These are phyloP conservation scores for Nemania diffusa DNA, from an alignment of 2,329 filamentous ascomycete species.

Conservation along the genomic window DNA sequence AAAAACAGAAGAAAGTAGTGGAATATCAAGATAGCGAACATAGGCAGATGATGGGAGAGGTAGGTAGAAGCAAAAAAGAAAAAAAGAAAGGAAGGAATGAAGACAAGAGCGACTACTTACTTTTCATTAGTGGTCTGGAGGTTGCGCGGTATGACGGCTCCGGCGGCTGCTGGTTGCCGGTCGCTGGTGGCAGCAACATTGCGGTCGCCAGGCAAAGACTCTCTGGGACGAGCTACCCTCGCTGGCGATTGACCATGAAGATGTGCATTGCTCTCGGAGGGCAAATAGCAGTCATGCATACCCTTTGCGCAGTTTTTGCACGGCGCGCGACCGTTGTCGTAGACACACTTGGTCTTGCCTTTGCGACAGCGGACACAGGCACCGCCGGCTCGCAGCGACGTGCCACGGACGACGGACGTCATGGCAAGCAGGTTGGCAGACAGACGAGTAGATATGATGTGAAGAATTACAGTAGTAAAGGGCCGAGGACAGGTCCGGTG, in stretches of 20 bases:
- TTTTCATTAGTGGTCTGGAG: slow-evolving; percentile 62
- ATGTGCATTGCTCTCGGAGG: slow-evolving; percentile 69
- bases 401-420: slow-evolving; percentile 64
- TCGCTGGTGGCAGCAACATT: slow-evolving; percentile 57
- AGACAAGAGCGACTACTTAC: slow-evolving; percentile 64
- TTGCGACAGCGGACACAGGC: slow-evolving; percentile 72
- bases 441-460: not conserved
- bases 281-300: slow-evolving; percentile 71
- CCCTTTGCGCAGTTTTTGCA: slow-evolving; percentile 73
- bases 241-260: slow-evolving; percentile 69
- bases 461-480: slow-evolving; percentile 31
- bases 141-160: slow-evolving; percentile 57
- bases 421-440: slow-evolving; percentile 47
- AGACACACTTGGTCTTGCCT: slow-evolving; percentile 72
- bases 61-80: slow-evolving; percentile 20
- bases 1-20: not conserved
- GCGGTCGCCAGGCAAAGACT: slow-evolving; percentile 65
- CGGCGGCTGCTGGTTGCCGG: slow-evolving; percentile 58
- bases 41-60: slow-evolving; percentile 13
- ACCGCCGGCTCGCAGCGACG: slow-evolving; percentile 68
- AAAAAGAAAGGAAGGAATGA: slow-evolving; percentile 17
- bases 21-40: not conserved
- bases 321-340: slow-evolving; percentile 70
- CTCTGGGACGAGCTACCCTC: slow-evolving; percentile 62
- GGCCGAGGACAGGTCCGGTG: slow-evolving; percentile 45